phyloP scores from a whole-genome alignment of 768 basidiomycete species.

The Auriculariales sp. region DNA sequence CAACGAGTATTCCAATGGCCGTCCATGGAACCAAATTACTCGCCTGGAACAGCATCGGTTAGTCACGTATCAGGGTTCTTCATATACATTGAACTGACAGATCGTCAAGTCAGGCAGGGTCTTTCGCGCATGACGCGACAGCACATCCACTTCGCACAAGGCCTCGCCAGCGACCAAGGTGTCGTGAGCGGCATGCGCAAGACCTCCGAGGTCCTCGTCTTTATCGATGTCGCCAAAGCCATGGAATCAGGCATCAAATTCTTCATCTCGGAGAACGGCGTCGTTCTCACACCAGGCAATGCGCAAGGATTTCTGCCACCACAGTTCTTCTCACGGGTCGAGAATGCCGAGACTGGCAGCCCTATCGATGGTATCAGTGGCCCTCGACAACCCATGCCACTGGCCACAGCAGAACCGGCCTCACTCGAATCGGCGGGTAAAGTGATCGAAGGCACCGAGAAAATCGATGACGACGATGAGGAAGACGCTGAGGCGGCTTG shows the following conservation, averaged over 20 bases:
- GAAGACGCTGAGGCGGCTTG: not conserved
- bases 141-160: constrained; percentile 87
- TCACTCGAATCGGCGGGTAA: no score
- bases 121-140: constrained; percentile 77
- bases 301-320: constrained; percentile 42
- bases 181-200: constrained; percentile 70
- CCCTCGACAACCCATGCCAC: not conserved
- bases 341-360: constrained; percentile 16
- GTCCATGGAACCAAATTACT: constrained; percentile 64
- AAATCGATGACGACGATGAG: not conserved
- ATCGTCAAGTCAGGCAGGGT: constrained; percentile 43
- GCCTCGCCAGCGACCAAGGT: constrained; percentile 46
- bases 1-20: constrained; percentile 57
- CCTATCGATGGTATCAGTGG: not conserved
- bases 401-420: not conserved
- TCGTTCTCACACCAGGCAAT: constrained; percentile 74
- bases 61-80: constrained; percentile 7
- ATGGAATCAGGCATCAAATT: constrained; percentile 58
- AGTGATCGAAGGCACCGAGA: not conserved
- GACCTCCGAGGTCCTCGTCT: constrained; percentile 67
- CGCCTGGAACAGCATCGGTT: constrained; percentile 65
- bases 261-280: constrained; percentile 73
- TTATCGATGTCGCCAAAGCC: constrained; percentile 59
- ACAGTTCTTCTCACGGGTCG: constrained; percentile 57
- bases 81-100: constrained; percentile 1